Conservation (phyloP, 257 asterid genomes). For the Solanum infundibuliforme region DNA sequence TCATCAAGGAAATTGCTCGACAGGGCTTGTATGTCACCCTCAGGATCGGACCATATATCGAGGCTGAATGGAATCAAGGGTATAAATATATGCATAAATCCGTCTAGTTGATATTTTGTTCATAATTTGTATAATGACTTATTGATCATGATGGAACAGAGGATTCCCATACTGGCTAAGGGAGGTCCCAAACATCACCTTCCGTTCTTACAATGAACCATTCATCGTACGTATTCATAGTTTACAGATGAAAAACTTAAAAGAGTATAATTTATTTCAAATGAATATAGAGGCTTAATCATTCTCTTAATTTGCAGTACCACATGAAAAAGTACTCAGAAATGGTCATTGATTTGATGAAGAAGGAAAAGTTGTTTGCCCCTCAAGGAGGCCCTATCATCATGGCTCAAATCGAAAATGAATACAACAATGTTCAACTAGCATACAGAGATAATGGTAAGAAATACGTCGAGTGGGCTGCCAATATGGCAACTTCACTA, state of each 20-base stretch:
- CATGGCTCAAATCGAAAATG: conserved; percentile 81
- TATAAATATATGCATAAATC: not conserved
- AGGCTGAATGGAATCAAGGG: conserved; percentile 86
- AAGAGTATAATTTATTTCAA: not conserved
- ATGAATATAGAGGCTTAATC: not conserved
- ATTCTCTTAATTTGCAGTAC: conserved; percentile 15
- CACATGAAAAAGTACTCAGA: conserved; percentile 58
- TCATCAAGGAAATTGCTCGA: conserved; percentile 39
- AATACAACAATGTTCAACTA: conserved; percentile 52
- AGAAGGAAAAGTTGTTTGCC: conserved; percentile 57
- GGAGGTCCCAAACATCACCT: conserved; percentile 48
- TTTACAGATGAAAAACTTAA: not conserved
- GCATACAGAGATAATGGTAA: conserved; percentile 48
- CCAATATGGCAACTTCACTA: conserved; percentile 43
- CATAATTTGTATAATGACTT: not conserved
- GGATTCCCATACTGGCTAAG: conserved; percentile 80
- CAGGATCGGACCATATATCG: conserved; percentile 69
- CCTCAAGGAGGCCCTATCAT: conserved; percentile 87
- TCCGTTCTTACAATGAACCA: conserved; percentile 61
- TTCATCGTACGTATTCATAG: conserved; percentile 27
- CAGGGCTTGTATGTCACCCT: conserved; percentile 67
- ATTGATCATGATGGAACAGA: conserved; percentile 10
- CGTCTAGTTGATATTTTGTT: not conserved
- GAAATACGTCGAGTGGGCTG: conserved; percentile 61
- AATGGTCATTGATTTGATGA: conserved; percentile 39